Base-by-base conservation (phyloP, 2,329 filamentous ascomycete species). In the Dactylonectria estremocensis region DNA sequence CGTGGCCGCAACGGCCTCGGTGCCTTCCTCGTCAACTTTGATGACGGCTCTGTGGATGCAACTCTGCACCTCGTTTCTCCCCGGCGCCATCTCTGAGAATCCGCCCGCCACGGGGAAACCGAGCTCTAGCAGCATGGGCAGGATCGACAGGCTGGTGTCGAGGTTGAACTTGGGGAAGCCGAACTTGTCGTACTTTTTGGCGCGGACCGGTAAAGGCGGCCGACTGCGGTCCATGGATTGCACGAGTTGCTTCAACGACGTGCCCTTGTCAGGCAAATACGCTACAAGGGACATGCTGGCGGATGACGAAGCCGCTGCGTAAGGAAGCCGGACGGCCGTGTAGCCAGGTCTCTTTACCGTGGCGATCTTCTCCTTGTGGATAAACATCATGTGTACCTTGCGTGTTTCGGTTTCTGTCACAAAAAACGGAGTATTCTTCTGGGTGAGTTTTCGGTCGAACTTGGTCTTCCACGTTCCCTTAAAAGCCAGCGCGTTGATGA, bases 401-500 rank as follows among this genome's bases (percentile, higher is more conserved):
- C 28, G 28, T 35, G 11, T 14, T 52, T 52, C 28, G 9, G 28
- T 11, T 7, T 11, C 49, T 3, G 28, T 13, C 28, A 20, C 24
- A 5, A 11, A 31, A 33, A 52, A 52, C 7, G 49, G 49, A 13
- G 24, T 52, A 2, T 52, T 52, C 9, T 33, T 52, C 33, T 52
- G 7, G 3, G 49, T 52, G 49, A 52, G 49, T 2, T 33, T 52
- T 31, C 49, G 49, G 28, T 52, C n/a, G 49, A 52, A 52, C 49
- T 52, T 52, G 49, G 24, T 52, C 49, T n/a, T 33, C 49, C 49
- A 52, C 10, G 4, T 20, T 52, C 49, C 49, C 49, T 33, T 52
- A 24, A 52, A 52, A 33, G 49, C 49, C 49, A 52, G 49, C 28
- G 49, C 49, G 18, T 52, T 52, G 49, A 52, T 35, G 16, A 52